Conservation (phyloP, 1,284 basidiomycete species). For the Trametes sp. region DNA sequence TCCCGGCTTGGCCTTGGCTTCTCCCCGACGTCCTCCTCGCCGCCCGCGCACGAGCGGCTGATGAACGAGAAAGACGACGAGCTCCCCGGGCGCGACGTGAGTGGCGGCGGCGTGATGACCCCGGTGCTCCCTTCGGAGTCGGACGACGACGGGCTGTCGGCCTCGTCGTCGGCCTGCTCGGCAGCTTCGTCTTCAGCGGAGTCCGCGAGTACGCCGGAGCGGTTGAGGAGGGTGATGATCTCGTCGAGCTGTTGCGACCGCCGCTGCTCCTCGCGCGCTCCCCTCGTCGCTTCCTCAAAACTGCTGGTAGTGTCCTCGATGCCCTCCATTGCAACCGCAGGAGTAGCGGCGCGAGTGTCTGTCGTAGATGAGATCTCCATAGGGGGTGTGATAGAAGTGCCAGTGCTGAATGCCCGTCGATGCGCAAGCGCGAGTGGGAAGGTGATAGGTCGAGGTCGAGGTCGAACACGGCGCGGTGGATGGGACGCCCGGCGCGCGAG, state of each 20-base stretch:
- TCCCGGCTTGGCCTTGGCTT: not conserved
- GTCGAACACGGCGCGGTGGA: conserved; percentile 1
- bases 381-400: not conserved
- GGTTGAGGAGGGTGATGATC: conserved; percentile 30
- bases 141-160: not conserved
- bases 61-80: conserved; percentile 16
- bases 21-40: not conserved
- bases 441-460: not conserved
- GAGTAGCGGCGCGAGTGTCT: not conserved
- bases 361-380: not conserved
- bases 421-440: not conserved
- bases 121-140: conserved; percentile 14
- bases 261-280: conserved; percentile 7
- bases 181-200: not conserved
- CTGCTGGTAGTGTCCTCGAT: not conserved
- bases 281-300: not conserved
- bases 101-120: conserved; percentile 11
- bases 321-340: not conserved
- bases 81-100: conserved; percentile 11
- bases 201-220: conserved; percentile 19
- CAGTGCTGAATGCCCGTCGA: not conserved
- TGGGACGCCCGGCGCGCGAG: conserved; percentile 21
- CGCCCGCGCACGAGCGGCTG: conserved; percentile 6
- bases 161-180: conserved; percentile 16
- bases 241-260: conserved; percentile 29